Evolutionary conservation across 139 green algal genomes (phyloP).

Genomic region (Asterochloris erici): DNA sequence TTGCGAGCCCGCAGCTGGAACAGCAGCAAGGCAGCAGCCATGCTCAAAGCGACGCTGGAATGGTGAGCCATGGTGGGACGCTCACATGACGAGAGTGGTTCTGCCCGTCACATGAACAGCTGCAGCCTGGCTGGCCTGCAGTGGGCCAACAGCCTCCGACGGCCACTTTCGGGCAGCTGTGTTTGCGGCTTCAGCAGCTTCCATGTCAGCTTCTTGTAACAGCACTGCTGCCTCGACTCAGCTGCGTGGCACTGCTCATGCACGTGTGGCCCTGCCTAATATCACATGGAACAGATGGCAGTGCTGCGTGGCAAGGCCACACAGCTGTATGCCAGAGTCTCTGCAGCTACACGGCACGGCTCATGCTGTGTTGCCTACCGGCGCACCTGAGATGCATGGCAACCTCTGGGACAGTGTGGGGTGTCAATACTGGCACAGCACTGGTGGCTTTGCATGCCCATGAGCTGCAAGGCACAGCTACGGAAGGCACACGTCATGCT

Average conservation of each 20-base stretch:
- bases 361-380: too few species aligned
- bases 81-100: neutral
- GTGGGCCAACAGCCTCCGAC: neutral
- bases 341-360: too few species aligned
- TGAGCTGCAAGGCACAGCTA: too few species aligned
- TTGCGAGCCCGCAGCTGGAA: slow-evolving; percentile 67
- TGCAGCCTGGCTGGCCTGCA: neutral
- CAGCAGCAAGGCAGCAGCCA: slow-evolving; percentile 60
- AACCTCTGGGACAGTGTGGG: too few species aligned
- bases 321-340: too few species aligned
- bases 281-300: too few species aligned
- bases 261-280: too few species aligned
- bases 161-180: neutral
- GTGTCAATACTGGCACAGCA: too few species aligned
- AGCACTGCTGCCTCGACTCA: neutral
- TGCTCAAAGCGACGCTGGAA: slow-evolving; percentile 58
- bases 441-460: too few species aligned
- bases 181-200: neutral
- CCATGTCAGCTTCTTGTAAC: neutral
- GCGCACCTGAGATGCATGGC: too few species aligned
- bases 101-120: neutral
- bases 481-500: neutral
- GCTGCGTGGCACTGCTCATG: neutral
- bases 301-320: too few species aligned
- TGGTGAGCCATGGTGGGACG: slow-evolving; percentile 39